A percentile compares a stretch with the other conserved stretches of the same genome.
phyloP scores from a whole-genome alignment of 2,329 filamentous ascomycete genomes.

The Plenodomus biglobosus region DNA sequence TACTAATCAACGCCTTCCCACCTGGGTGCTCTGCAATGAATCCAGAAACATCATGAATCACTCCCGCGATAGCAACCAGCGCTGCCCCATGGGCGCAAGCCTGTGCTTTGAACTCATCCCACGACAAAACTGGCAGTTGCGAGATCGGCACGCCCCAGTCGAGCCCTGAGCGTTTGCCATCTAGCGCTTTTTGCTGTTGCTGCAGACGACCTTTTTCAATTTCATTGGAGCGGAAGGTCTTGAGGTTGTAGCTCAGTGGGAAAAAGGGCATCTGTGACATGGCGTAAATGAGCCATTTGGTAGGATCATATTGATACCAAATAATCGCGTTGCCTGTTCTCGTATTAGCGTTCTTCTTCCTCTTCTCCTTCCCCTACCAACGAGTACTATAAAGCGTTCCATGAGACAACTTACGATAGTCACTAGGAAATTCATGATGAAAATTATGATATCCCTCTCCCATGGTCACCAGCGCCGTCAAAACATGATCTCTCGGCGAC shows the following conservation, averaged over 20 bases:
- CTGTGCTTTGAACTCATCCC: conserved; percentile 41
- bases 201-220: conserved; percentile 36
- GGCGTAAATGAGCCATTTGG: conserved; percentile 45
- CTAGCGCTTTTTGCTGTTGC: conserved; percentile 17
- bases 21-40: conserved; percentile 45
- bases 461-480: conserved; percentile 45
- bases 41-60: conserved; percentile 43
- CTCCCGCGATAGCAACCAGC: conserved; percentile 41
- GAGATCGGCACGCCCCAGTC: conserved; percentile 45
- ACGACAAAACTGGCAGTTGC: conserved; percentile 42
- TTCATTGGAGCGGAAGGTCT: conserved; percentile 43
- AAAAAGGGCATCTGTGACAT: conserved; percentile 35
- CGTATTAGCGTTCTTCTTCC: no score
- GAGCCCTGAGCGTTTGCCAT: conserved; percentile 18
- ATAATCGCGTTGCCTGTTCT: conserved; percentile 40
- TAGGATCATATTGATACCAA: conserved; percentile 46
- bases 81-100: conserved; percentile 34
- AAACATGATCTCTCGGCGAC: conserved; percentile 41
- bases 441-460: conserved; percentile 49
- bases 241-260: conserved; percentile 41
- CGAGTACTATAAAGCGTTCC: not conserved
- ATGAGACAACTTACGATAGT: conserved; percentile 37
- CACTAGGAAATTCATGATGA: conserved; percentile 46
- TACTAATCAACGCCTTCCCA: conserved; percentile 41
- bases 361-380: not conserved